phyloP scores from a whole-genome alignment of 2,329 filamentous ascomycete genomes.

The Exophiala dermatitidis region DNA sequence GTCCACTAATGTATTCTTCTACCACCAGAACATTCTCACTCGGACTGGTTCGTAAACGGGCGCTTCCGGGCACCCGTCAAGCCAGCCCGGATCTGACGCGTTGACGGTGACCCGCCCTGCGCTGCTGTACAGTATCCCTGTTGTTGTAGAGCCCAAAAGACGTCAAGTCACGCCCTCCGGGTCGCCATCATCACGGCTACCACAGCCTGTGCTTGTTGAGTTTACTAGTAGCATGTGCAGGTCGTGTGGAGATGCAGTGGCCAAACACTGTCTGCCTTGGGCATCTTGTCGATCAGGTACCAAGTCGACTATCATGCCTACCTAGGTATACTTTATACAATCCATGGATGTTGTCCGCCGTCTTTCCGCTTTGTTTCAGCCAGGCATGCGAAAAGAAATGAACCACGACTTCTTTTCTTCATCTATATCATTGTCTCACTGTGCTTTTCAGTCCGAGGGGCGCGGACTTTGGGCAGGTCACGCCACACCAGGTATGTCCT shows the following conservation, averaged over 20 bases:
- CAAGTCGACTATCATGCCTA: background rate
- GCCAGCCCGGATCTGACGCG: background rate
- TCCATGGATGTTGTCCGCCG: background rate
- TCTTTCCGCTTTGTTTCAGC: too few relatives aligned
- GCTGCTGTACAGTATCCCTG: too few relatives aligned
- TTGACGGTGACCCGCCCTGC: too few relatives aligned
- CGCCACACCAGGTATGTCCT: slow-evolving; percentile 3
- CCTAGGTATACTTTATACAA: too few relatives aligned
- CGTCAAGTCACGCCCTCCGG: too few relatives aligned
- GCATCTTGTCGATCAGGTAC: background rate
- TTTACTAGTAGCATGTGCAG: too few relatives aligned
- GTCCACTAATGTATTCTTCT: too few relatives aligned
- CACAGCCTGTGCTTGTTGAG: background rate
- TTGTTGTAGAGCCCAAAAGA: background rate
- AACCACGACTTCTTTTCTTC: slow-evolving; percentile 11
- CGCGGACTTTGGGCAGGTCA: background rate
- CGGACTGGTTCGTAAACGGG: background rate
- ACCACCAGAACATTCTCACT: too few relatives aligned
- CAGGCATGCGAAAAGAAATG: background rate
- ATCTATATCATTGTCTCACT: slow-evolving; percentile 13
- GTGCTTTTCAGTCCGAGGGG: background rate
- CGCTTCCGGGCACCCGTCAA: background rate
- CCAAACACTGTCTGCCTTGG: background rate
- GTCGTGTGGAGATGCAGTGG: background rate
- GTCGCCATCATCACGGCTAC: background rate